Evolutionary conservation across 257 asterid genomes (phyloP).

Genomic region (Solanum bukasovii): DNA sequence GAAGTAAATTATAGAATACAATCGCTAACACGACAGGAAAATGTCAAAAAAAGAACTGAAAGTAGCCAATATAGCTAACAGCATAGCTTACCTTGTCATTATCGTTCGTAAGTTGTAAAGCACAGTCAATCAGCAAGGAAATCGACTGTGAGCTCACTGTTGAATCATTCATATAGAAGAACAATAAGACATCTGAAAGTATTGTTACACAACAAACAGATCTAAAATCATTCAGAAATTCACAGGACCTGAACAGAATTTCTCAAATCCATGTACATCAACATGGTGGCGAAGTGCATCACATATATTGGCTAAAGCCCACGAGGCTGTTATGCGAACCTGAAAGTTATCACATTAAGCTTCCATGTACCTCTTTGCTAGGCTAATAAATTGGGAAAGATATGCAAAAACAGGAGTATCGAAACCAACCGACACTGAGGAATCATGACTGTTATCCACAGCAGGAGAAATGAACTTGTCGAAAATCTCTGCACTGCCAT

Average conservation of each 20-base stretch:
- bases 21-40: neutral
- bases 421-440: conserved; percentile 60
- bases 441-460: conserved; percentile 43
- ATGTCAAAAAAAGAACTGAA: neutral
- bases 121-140: conserved; percentile 49
- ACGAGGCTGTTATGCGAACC: conserved; percentile 93
- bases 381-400: neutral
- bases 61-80: neutral
- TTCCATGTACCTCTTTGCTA: neutral
- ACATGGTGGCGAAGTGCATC: conserved; percentile 66
- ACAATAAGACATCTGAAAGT: conserved; percentile 14
- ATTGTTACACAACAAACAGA: conserved; percentile 11
- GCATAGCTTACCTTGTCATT: conserved; percentile 71
- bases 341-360: conserved; percentile 24
- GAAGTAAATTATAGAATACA: neutral
- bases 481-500: conserved; percentile 50
- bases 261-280: conserved; percentile 35
- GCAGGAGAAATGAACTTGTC: conserved; percentile 64
- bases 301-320: conserved; percentile 94
- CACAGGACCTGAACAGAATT: conserved; percentile 21
- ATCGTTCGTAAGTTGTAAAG: conserved; percentile 65
- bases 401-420: neutral
- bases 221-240: neutral
- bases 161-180: conserved; percentile 30
- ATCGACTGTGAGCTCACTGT: conserved; percentile 34